phyloP scores from a whole-genome alignment of 2,329 filamentous ascomycete species.

The Fusarium continuum region DNA sequence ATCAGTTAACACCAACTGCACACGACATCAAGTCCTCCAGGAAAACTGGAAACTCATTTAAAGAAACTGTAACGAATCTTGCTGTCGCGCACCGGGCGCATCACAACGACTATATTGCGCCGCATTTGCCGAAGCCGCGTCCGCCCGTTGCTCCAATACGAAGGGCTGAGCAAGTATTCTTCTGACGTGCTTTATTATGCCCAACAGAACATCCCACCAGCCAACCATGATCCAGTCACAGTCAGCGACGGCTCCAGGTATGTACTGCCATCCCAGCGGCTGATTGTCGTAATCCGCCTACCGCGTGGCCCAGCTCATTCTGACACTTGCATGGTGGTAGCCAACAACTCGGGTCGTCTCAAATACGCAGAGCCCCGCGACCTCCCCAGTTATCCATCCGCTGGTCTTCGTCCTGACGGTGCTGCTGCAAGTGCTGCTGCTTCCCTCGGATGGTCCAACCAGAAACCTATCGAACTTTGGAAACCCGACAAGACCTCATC shows the following conservation, averaged over 20 bases:
- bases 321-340: conserved; percentile 37
- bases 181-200: conserved; percentile 25
- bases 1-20: conserved; percentile 15
- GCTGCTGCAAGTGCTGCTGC: conserved; percentile 79
- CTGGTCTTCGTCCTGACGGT: conserved; percentile 64
- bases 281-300: conserved; percentile 21
- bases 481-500: conserved; percentile 67
- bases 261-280: conserved; percentile 21
- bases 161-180: conserved; percentile 17
- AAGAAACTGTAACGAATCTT: conserved; percentile 1
- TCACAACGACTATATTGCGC: conserved; percentile 7
- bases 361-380: conserved; percentile 78
- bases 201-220: conserved; percentile 35
- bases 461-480: conserved; percentile 72
- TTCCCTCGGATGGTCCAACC: conserved; percentile 75
- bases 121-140: conserved; percentile 8
- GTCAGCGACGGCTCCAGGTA: conserved; percentile 37
- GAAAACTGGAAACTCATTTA: conserved; percentile 14
- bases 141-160: conserved; percentile 29
- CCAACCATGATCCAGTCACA: conserved; percentile 43
- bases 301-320: conserved; percentile 13
- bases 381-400: conserved; percentile 77
- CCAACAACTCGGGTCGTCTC: conserved; percentile 56
- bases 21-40: conserved; percentile 16
- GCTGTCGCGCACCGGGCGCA: conserved; percentile 7